Evolutionary conservation across 192 early-diverging fungal genomes (phyloP).

Genomic region (Helicostylum pulchrum): DNA sequence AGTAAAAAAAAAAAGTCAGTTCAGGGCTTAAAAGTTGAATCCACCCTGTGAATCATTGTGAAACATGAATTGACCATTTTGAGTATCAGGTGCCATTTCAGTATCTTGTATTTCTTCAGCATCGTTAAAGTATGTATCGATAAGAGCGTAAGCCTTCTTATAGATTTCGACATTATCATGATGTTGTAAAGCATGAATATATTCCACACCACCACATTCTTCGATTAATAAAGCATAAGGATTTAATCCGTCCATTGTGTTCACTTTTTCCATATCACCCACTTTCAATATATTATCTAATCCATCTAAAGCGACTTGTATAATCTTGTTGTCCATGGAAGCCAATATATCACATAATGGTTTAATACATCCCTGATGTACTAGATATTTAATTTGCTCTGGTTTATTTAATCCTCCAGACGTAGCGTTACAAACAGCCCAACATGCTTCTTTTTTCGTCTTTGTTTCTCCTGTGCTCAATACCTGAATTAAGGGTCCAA

Average conservation of each 20-base stretch:
- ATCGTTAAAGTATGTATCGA: conserved; percentile 45
- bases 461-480: conserved; percentile 37
- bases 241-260: conserved; percentile 30
- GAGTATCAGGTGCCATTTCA: conserved; percentile 1
- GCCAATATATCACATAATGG: conserved; percentile 50
- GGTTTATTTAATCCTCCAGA: conserved; percentile 37
- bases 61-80: not conserved
- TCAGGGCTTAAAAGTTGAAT: conserved; percentile 3
- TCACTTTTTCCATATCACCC: conserved; percentile 37
- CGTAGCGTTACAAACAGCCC: conserved; percentile 48
- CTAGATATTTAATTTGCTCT: conserved; percentile 40
- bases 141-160: conserved; percentile 44
- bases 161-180: conserved; percentile 47
- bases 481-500: conserved; percentile 39
- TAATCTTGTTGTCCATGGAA: conserved; percentile 41
- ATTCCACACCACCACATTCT: conserved; percentile 47
- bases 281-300: conserved; percentile 46
- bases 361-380: conserved; percentile 45
- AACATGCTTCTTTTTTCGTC: conserved; percentile 51
- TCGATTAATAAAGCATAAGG: conserved; percentile 42
- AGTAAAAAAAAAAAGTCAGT: not conserved
- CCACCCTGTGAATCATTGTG: not conserved
- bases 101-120: conserved; percentile 38
- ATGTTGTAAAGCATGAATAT: conserved; percentile 40
- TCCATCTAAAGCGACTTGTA: conserved; percentile 42